Percentiles rank a stretch among this genome's conserved stretches.
Conservation (phyloP, 2,329 filamentous ascomycete species). For the Ceratocystis colombiana region DNA sequence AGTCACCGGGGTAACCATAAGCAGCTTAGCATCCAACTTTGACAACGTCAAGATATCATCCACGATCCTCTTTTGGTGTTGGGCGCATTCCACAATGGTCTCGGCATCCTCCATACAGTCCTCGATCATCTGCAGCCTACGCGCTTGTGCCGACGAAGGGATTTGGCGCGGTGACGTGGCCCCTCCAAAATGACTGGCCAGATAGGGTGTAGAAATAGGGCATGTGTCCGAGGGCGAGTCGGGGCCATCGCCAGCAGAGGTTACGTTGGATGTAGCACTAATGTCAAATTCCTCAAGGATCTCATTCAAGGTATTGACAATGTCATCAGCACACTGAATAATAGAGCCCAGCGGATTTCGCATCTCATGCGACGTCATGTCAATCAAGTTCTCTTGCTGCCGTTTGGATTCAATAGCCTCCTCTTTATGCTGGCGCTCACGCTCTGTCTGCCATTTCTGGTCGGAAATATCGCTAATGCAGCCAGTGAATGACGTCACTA, state of each 20-base stretch:
- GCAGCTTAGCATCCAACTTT: conserved; percentile 64
- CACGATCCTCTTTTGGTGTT: conserved; percentile 72
- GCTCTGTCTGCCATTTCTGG: conserved; percentile 44
- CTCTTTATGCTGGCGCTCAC: conserved; percentile 41
- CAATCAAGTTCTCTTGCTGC: conserved; percentile 73
- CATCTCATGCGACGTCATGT: conserved; percentile 64
- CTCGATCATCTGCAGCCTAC: conserved; percentile 19
- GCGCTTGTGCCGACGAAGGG: not conserved
- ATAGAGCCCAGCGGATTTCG: conserved; percentile 65
- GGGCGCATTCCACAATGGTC: conserved; percentile 66
- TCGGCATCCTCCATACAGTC: conserved; percentile 63
- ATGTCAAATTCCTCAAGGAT: conserved; percentile 33
- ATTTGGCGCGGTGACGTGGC: conserved; percentile 16
- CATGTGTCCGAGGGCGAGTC: conserved; percentile 20
- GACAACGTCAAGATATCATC: conserved; percentile 64
- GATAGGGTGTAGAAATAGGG: not conserved
- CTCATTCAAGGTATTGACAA: conserved; percentile 43
- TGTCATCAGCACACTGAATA: conserved; percentile 63
- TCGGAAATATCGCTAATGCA: conserved; percentile 42
- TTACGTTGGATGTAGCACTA: conserved; percentile 27
- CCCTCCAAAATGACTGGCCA: not conserved
- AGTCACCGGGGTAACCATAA: conserved; percentile 61
- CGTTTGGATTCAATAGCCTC: conserved; percentile 51
- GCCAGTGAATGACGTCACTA: conserved; percentile 40
- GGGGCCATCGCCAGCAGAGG: conserved; percentile 17